phyloP scores from a whole-genome alignment of 192 early-diverging fungal species.

The Backusella sp. region DNA sequence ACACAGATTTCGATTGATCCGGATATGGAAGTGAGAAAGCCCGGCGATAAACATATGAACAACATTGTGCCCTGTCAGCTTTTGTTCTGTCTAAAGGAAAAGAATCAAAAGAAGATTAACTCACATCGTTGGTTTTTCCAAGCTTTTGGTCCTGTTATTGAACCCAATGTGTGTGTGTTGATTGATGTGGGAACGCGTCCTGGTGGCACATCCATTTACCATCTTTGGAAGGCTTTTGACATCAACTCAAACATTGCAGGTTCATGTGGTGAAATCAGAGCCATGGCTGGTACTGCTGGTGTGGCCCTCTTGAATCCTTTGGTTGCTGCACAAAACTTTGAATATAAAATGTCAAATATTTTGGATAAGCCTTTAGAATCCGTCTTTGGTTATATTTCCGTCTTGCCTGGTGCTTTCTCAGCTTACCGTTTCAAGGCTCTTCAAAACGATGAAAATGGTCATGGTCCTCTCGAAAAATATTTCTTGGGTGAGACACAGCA shows the following conservation, averaged over 20 bases:
- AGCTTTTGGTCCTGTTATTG: constrained; percentile 56
- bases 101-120: constrained; percentile 92
- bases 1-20: constrained; percentile 73
- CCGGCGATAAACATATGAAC: constrained; percentile 53
- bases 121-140: constrained; percentile 75
- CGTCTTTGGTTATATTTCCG: constrained; percentile 83
- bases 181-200: constrained; percentile 84
- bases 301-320: constrained; percentile 65
- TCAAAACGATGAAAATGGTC: constrained; percentile 50
- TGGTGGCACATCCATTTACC: constrained; percentile 65
- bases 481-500: constrained; percentile 76
- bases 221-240: constrained; percentile 84
- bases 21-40: constrained; percentile 64
- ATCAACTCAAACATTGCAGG: constrained; percentile 69
- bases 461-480: constrained; percentile 69
- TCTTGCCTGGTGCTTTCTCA: constrained; percentile 81
- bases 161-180: constrained; percentile 60
- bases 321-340: constrained; percentile 82
- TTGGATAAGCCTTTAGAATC: constrained; percentile 79
- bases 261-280: constrained; percentile 83
- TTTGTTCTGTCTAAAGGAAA: constrained; percentile 89
- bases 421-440: constrained; percentile 76
- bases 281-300: constrained; percentile 50
- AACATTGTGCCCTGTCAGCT: constrained; percentile 74
- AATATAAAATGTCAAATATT: constrained; percentile 79